Evolutionary conservation across 768 basidiomycete genomes (phyloP).

Genomic region (Terana coerulea): DNA sequence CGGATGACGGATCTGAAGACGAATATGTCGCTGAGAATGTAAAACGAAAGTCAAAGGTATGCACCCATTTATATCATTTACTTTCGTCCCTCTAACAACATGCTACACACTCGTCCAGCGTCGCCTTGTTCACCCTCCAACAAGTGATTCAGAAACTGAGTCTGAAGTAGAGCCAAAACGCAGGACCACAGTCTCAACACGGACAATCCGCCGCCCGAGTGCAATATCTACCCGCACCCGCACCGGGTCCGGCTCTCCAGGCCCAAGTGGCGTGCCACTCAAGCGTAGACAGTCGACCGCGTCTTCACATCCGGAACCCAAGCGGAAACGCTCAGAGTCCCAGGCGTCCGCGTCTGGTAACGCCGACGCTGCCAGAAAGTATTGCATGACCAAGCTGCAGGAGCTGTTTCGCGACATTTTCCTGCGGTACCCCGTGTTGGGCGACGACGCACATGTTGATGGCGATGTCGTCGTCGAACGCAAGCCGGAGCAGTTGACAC

Average conservation of each 20-base stretch:
- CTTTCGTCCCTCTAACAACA: neutral
- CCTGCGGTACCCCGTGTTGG: slow-evolving; percentile 60
- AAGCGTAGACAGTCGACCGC: slow-evolving; percentile 55
- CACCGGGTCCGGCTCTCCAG: slow-evolving; percentile 15
- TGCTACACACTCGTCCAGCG: slow-evolving; percentile 31
- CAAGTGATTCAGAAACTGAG: slow-evolving; percentile 29
- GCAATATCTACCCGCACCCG: slow-evolving; percentile 10
- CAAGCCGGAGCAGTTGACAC: slow-evolving; percentile 50
- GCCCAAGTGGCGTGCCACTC: slow-evolving; percentile 21
- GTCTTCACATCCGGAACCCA: slow-evolving; percentile 38
- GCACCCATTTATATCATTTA: slow-evolving; percentile 20
- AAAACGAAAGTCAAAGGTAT: slow-evolving; percentile 39
- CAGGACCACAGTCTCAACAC: slow-evolving; percentile 8
- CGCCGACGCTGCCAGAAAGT: slow-evolving; percentile 76
- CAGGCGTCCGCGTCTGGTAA: slow-evolving; percentile 31
- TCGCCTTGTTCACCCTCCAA: slow-evolving; percentile 37
- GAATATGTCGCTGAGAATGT: slow-evolving; percentile 55
- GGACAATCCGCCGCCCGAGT: slow-evolving; percentile 20
- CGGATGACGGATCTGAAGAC: slow-evolving; percentile 51
- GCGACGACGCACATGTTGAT: slow-evolving; percentile 19
- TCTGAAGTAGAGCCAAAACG: slow-evolving; percentile 11
- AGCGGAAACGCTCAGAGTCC: slow-evolving; percentile 42
- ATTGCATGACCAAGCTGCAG: slow-evolving; percentile 73
- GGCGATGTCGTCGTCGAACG: slow-evolving; percentile 32
- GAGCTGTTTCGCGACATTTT: slow-evolving; percentile 72